Percentiles rank a stretch among this genome's conserved stretches.
Conservation (phyloP, 164 flowering plant genomes). For the Amborella trichopoda region DNA sequence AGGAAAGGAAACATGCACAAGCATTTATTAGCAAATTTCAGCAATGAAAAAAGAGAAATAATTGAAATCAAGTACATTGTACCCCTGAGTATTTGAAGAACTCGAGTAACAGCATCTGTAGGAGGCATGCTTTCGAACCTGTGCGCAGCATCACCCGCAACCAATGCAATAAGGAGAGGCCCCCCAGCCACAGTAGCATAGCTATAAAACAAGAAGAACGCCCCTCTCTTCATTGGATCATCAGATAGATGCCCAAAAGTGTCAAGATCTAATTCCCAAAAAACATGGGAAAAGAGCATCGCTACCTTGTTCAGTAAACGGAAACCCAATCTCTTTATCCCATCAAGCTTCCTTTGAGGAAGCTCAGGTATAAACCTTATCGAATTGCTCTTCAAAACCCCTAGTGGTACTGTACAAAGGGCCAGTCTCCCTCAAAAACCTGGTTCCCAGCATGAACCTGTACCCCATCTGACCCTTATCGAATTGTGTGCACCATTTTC, state of each 20-base stretch:
- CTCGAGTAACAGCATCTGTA: slow-evolving; percentile 74
- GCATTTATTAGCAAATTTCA: too few species aligned
- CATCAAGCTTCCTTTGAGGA: slow-evolving; percentile 96
- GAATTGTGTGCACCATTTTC: slow-evolving; percentile 62
- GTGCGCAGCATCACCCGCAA: slow-evolving; percentile 97
- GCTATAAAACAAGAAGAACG: slow-evolving; percentile 91
- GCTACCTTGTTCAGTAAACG: slow-evolving; percentile 95
- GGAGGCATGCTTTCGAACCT: slow-evolving; percentile 86
- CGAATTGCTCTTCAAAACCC: slow-evolving; percentile 82
- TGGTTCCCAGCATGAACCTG: slow-evolving; percentile 77
- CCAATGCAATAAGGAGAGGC: slow-evolving; percentile 81
- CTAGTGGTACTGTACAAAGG: slow-evolving; percentile 90
- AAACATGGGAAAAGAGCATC: slow-evolving; percentile 88
- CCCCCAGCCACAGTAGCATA: slow-evolving; percentile 97
- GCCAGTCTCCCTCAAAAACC: slow-evolving; percentile 87
- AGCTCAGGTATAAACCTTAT: slow-evolving; percentile 86
- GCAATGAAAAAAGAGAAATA: too few species aligned
- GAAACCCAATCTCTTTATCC: slow-evolving; percentile 88
- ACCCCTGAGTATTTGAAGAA: slow-evolving; percentile 88
- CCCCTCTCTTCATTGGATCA: slow-evolving; percentile 72
- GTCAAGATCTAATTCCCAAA: slow-evolving; percentile 94
- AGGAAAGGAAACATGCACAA: too few species aligned
- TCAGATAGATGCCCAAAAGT: slow-evolving; percentile 89
- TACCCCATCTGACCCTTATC: slow-evolving; percentile 77
- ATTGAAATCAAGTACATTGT: too few species aligned